These are phyloP conservation scores for Beverwykella pulmonaria DNA, from an alignment of 495 filamentous ascomycete genomes.

Conservation along the genomic window DNA sequence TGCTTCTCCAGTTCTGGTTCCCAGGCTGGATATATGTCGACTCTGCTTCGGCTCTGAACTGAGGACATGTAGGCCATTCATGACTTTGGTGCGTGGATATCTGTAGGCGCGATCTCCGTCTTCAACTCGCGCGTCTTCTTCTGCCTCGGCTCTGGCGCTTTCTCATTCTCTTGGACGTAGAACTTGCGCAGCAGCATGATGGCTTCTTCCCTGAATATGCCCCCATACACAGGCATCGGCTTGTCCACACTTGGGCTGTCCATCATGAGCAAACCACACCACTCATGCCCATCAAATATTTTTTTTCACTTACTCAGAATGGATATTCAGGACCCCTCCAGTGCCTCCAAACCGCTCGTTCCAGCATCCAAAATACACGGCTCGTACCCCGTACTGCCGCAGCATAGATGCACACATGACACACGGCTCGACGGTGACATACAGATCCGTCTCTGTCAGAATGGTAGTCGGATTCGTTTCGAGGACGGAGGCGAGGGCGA, in stretches of 20 bases:
- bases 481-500: constrained; percentile 72
- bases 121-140: constrained; percentile 57
- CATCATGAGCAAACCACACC: not conserved
- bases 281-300: not conserved
- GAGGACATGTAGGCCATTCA: too few relatives aligned
- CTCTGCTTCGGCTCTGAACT: too few relatives aligned
- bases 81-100: constrained; percentile 26
- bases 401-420: constrained; percentile 97
- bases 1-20: too few relatives aligned
- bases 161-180: constrained; percentile 94
- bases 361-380: constrained; percentile 89
- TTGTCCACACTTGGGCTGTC: constrained; percentile 63
- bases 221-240: constrained; percentile 76
- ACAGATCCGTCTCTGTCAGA: constrained; percentile 74
- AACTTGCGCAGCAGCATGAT: constrained; percentile 89
- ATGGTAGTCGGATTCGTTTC: constrained; percentile 59
- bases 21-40: too few relatives aligned
- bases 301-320: constrained; percentile 70
- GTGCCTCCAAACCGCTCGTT: constrained; percentile 97
- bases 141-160: constrained; percentile 67
- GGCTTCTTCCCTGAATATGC: constrained; percentile 81
- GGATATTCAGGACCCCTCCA: constrained; percentile 84
- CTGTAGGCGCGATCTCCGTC: constrained; percentile 52
- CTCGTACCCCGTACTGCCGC: constrained; percentile 76
- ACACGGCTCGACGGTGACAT: constrained; percentile 97